Conservation (phyloP, 2,329 filamentous ascomycete species). For the Phaeosphaeriaceae sp. region DNA sequence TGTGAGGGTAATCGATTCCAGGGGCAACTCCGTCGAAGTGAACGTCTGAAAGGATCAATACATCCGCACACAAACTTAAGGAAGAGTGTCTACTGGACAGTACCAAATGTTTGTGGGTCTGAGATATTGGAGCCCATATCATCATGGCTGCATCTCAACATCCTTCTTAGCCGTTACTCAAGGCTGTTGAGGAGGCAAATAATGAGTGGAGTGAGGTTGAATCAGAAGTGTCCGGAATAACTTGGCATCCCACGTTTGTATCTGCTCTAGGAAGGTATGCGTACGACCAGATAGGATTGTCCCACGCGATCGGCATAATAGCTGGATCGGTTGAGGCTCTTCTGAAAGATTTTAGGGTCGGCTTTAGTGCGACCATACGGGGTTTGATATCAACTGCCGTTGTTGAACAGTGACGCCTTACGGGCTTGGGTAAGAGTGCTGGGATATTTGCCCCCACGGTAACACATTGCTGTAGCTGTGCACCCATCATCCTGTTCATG, state of each 20-base stretch:
- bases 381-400: slow-evolving; percentile 16
- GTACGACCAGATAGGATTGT: slow-evolving; percentile 18
- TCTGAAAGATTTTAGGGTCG: slow-evolving; percentile 11
- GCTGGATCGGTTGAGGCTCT: slow-evolving; percentile 20
- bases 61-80: background rate
- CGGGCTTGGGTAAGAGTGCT: background rate
- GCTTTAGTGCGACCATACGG: slow-evolving; percentile 2
- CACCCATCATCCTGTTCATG: background rate
- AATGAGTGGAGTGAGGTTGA: slow-evolving; percentile 19
- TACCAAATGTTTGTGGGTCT: slow-evolving; percentile 2
- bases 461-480: background rate
- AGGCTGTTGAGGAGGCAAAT: slow-evolving; percentile 23
- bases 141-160: background rate
- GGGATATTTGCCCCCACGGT: slow-evolving; percentile 13
- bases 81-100: background rate
- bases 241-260: slow-evolving; percentile 35
- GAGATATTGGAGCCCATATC: slow-evolving; percentile 1
- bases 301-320: slow-evolving; percentile 27
- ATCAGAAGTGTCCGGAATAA: slow-evolving; percentile 13
- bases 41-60: slow-evolving; percentile 7
- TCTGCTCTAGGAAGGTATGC: slow-evolving; percentile 20
- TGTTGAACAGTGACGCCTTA: background rate
- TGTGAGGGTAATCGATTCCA: slow-evolving; percentile 1
- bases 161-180: slow-evolving; percentile 1
- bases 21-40: no score